A percentile compares a stretch with the other conserved stretches of the same genome.
These are phyloP conservation scores for Didymella segeticola DNA, from an alignment of 2,329 filamentous ascomycete species.

Conservation along the genomic window DNA sequence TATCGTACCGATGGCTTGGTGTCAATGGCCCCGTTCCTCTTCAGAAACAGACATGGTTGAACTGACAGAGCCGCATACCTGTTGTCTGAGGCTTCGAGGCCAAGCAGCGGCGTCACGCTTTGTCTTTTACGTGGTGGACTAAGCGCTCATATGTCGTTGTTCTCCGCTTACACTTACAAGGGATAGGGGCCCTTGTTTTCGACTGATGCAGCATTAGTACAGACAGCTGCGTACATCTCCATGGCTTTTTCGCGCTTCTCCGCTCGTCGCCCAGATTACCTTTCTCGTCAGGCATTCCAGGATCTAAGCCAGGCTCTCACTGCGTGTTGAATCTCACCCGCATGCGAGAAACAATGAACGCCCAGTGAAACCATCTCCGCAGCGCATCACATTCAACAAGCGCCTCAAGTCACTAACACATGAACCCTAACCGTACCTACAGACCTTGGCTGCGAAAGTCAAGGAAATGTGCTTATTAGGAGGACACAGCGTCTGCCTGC, in stretches of 20 bases:
- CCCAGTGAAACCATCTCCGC: too few relatives aligned
- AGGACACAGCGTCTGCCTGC: neutral
- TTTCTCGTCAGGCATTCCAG: neutral
- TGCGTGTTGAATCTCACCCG: neutral
- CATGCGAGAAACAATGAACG: too few relatives aligned
- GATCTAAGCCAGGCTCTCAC: neutral
- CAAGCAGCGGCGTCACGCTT: neutral
- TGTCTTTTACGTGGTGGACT: neutral
- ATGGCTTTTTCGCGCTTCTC: constrained; percentile 6
- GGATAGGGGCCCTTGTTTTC: constrained; percentile 1
- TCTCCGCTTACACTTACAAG: neutral
- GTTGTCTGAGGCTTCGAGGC: neutral
- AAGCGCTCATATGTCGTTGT: constrained; percentile 1
- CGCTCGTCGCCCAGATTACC: constrained; percentile 3
- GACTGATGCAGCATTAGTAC: neutral
- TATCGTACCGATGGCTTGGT: neutral
- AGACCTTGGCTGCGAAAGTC: neutral
- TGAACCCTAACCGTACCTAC: neutral
- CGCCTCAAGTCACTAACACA: neutral
- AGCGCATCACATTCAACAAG: neutral
- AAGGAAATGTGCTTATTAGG: neutral
- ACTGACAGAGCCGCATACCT: neutral
- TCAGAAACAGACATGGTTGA: neutral
- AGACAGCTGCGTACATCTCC: neutral
- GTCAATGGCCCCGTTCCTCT: neutral